Percentiles rank a stretch among this genome's conserved stretches.
phyloP scores from a whole-genome alignment of 2,329 filamentous ascomycete species.

The Epichloe typhina region DNA sequence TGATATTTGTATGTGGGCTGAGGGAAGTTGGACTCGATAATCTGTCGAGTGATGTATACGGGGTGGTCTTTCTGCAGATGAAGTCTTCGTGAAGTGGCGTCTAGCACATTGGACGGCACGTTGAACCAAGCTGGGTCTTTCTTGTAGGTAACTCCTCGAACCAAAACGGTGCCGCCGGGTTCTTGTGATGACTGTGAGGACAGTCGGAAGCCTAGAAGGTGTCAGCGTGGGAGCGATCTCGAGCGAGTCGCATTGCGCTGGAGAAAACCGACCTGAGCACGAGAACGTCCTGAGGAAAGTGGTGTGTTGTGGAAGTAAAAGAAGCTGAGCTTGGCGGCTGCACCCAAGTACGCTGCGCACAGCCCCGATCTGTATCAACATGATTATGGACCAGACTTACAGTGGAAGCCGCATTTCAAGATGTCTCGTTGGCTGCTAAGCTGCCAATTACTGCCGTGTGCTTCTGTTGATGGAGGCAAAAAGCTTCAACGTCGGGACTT shows the following conservation, averaged over 20 bases:
- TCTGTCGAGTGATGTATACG: slow-evolving; percentile 74
- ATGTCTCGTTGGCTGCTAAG: not conserved
- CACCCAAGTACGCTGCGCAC: slow-evolving; percentile 16
- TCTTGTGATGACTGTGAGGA: not conserved
- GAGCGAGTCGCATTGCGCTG: not conserved
- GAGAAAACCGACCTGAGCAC: slow-evolving; percentile 3
- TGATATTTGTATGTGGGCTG: slow-evolving; percentile 59
- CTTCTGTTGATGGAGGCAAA: not conserved
- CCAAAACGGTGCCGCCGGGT: slow-evolving; percentile 10
- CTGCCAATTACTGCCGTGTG: not conserved
- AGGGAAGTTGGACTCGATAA: slow-evolving; percentile 85
- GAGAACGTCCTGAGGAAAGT: not conserved
- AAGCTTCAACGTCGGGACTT: not conserved
- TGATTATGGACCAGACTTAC: slow-evolving; percentile 4
- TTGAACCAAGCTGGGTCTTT: slow-evolving; percentile 76
- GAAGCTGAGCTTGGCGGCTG: slow-evolving; percentile 10
- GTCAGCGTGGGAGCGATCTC: not conserved
- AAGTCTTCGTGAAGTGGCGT: slow-evolving; percentile 62
- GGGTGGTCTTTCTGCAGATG: slow-evolving; percentile 89
- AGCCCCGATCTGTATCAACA: slow-evolving; percentile 14
- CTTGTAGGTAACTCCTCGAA: slow-evolving; percentile 50
- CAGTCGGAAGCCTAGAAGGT: not conserved
- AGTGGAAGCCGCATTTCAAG: not conserved
- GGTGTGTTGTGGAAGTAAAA: slow-evolving; percentile 3
- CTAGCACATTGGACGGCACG: slow-evolving; percentile 59